Percentiles rank a stretch among this genome's conserved stretches.
Evolutionary conservation across 345 rosid genomes (phyloP).

Genomic region (Pistacia vera): DNA sequence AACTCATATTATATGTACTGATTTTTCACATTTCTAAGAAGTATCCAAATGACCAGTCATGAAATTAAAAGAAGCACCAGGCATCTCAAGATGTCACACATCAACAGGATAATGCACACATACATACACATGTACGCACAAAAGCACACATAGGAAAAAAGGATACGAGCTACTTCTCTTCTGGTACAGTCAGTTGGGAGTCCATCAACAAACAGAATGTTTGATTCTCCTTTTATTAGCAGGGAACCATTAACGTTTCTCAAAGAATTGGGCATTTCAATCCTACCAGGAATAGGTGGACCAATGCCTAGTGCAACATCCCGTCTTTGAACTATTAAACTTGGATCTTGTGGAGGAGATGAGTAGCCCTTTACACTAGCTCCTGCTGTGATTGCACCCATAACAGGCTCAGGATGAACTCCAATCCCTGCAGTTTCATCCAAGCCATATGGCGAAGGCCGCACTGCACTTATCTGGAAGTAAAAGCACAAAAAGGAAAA

Average conservation of each 20-base stretch:
- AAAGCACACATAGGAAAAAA: slow-evolving; percentile 19
- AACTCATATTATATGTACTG: not conserved
- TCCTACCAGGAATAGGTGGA: slow-evolving; percentile 29
- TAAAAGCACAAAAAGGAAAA: not conserved
- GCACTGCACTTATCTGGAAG: slow-evolving; percentile 28
- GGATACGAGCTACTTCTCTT: slow-evolving; percentile 80
- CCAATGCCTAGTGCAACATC: slow-evolving; percentile 28
- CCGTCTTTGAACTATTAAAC: slow-evolving; percentile 26
- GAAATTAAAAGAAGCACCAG: not conserved
- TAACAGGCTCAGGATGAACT: slow-evolving; percentile 26
- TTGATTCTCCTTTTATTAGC: slow-evolving; percentile 34
- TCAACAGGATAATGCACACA: not conserved
- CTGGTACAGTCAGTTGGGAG: slow-evolving; percentile 66
- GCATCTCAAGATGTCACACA: slow-evolving; percentile 4
- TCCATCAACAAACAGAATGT: slow-evolving; percentile 55
- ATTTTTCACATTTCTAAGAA: not conserved
- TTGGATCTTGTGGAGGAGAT: slow-evolving; percentile 37
- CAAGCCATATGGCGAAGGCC: slow-evolving; percentile 32
- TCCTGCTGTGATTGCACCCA: slow-evolving; percentile 31
- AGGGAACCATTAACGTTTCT: slow-evolving; percentile 30
- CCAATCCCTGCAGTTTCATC: slow-evolving; percentile 25
- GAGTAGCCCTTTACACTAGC: slow-evolving; percentile 31
- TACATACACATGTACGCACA: not conserved
- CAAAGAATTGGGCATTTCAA: slow-evolving; percentile 33
- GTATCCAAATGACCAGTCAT: not conserved